Base-by-base conservation (phyloP, 116 monocot species). In the Iris pallida region DNA sequence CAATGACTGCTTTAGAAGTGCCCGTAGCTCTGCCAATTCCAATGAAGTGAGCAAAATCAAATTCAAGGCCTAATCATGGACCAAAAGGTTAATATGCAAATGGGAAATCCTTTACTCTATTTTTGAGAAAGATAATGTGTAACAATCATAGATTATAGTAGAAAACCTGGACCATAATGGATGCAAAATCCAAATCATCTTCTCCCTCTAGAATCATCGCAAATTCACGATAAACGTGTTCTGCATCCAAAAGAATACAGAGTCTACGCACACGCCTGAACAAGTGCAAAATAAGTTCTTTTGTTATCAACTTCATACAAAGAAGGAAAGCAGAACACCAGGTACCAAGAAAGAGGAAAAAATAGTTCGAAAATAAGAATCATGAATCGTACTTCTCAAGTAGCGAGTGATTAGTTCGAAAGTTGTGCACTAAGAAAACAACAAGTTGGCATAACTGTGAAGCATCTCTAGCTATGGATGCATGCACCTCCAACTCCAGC, bases 181-280 rank as follows among this genome's bases (percentile, higher is more conserved):
- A 77, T 47, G 86, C 93, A 76, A 93, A 93, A 45, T 82, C 75
- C 45, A 84, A 79, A 61, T 93, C 93, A 64, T 49, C 68, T 80
- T 86, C 89, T 30, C 71, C 76, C 75, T 84, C 84, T 56, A 93
- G 74, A 53, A 86, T 86, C 69, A 70, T 68, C 42, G 93, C 80
- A 72, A 93, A 89, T 71, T 89, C 79, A 45, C 82, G 79, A 59
- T 89, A 93, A 58, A 93, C 86, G 20, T 68, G 71, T 69, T 89
- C 89, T 13, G 93, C 88, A 73, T 75, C 81, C 79, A 93, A 71
- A 76, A 93, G 86, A 73, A 83, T 63, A 78, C 93, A 93, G 8
- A 93, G 82, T 68, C 84, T 71, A 16, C 89, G 80, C 8, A 93
- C 80, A 68, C 86, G 88, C 76, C 93, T 93, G 60, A 58, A 68